Conservation (phyloP, 2,329 filamentous ascomycete species). For the Trichoderma pleuroti region DNA sequence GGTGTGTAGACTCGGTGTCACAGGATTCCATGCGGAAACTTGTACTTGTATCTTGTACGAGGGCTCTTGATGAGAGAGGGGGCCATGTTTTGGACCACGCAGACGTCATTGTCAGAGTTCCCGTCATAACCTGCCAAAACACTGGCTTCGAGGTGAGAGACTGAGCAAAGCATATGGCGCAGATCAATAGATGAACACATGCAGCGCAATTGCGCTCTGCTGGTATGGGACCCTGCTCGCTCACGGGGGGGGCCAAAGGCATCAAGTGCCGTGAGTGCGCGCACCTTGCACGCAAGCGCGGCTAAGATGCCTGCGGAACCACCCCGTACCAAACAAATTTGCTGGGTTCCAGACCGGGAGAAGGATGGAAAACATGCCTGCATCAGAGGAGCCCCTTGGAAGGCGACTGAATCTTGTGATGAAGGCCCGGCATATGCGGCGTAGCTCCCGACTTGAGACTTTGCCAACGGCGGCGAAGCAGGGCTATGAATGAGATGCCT, state of each 20-base stretch:
- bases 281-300: not conserved
- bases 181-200: not conserved
- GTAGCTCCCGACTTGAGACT: not conserved
- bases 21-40: not conserved
- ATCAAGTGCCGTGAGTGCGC: not conserved
- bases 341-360: not conserved
- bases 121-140: not conserved
- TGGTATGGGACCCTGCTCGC: not conserved
- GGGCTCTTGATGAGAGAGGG: not conserved
- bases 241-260: not conserved
- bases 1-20: slow-evolving; percentile 12
- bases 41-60: slow-evolving; percentile 4
- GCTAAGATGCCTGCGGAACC: not conserved
- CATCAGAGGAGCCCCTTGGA: not conserved
- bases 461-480: not conserved
- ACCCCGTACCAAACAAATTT: not conserved
- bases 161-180: not conserved
- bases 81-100: not conserved
- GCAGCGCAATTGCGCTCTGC: not conserved
- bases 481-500: not conserved
- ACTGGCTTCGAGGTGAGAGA: not conserved
- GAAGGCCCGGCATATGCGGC: not conserved
- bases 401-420: not conserved
- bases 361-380: not conserved
- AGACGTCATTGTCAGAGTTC: not conserved